Evolutionary conservation across 208 protist species (phyloP), one percentile per base, ranked within the genome.

Genomic region (Leishmania gerbilli): DNA sequence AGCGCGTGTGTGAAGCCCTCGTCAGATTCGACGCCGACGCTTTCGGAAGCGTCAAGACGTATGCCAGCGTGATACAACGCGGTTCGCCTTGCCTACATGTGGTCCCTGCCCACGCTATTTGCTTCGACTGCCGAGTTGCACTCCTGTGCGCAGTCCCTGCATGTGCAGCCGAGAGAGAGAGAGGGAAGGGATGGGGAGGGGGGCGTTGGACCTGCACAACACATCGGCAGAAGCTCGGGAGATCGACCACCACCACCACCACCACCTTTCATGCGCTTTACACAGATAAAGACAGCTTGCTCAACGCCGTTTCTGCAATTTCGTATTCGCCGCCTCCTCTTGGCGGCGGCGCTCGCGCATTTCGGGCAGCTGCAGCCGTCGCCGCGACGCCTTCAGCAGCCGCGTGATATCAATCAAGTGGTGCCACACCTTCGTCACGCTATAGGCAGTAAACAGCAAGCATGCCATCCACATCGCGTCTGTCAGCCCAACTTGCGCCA

Each of bases 401-500:
- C 93, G 88, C 45, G 68, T 77, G 42, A 96, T 82, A 49, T 94
- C 89, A 8, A 95, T 77, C 51, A 95, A 45, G 79, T 91, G 91
- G 15, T 81, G 84, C 76, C 74, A 71, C 49, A 96, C 65, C 49
- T 89, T 64, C 58, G 84, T 72, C 3, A 75, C 83, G 21, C 84
- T 91, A 81, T 96, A 96, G 17, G 82, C 90, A 31, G 87, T n/a
- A 71, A 92, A 88, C 19, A 96, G 58, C 74, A 96, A 51, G 74
- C 90, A 87, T 40, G 83, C 83, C 81, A 93, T 88, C 69, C 60
- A 93, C 74, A 77, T 81, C 42, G 77, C 77, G 19, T 82, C 81
- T 27, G 78, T 64, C 62, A 77, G 31, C 24, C 64, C 76, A 24
- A 53, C 58, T 17, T 79, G 37, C 11, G 4, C 45, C 8, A 31